Evolutionary conservation across 495 filamentous ascomycete species (phyloP), one percentile per base, ranked within the genome.

Genomic region (Talaromyces stipitatus): DNA sequence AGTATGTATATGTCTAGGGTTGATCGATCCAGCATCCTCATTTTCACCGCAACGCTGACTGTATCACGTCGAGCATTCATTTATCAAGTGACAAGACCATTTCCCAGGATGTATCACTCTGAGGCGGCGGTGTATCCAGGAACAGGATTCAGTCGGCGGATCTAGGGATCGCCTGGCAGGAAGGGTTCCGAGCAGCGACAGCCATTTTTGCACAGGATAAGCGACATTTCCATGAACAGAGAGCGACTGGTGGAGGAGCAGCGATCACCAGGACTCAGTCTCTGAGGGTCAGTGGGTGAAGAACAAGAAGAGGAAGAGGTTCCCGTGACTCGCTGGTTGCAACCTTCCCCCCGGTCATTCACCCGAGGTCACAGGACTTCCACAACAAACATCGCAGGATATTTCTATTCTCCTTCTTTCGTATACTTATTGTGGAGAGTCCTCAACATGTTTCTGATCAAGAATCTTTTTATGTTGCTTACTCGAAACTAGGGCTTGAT

Each of bases 11-110:
- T 23, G 20, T 48, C 6, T 48, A 20, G 5, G 24, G 14, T 5
- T 48, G 8, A 29, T 51, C 14, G 24, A 18, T 28, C 24, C 12
- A 24, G 2, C 22, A 28, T 16, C 26, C 48, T 29, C 24, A 9
- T 51, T 51, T 5, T 30, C 14, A 47, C 23, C 22, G 20, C 18
- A 23, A 51, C 9, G 22, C 48, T 55, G 54, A 55, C 54, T 55
- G 33, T 27, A 55, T 55, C 54, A 55, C 54, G 33, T 55, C 54
- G 24, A 36, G 22, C 24, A 12, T 20, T 27, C 24, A n/a, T 41
- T n/a, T 23, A 55, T 55, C 54, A 55, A 55, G 54, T 55, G 54
- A 55, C 54, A 55, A 28, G 38, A 18, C 36, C 54, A 55, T 41
- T 20, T 28, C 14, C 24, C n/a, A 11, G 3, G 22, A n/a, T 23